Conservation (phyloP, 2,329 filamentous ascomycete species). For the Aspergillus floridensis region DNA sequence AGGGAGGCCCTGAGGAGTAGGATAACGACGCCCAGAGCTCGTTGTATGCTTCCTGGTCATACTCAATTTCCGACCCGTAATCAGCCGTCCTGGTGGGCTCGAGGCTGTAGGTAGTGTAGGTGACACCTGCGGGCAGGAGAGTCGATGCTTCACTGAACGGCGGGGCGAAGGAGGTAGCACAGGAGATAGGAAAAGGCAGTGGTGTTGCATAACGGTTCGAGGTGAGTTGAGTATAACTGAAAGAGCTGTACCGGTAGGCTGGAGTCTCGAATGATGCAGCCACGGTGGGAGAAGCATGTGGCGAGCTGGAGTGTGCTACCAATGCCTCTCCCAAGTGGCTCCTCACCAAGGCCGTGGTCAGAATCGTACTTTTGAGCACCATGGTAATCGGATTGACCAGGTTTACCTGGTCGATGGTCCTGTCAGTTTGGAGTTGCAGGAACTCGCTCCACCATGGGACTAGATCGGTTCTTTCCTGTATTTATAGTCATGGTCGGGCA, state of each 20-base stretch:
- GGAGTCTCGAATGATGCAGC: not conserved
- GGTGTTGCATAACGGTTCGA: conserved; percentile 7
- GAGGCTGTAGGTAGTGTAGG: conserved; percentile 7
- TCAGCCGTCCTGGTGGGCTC: not conserved
- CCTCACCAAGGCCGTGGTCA: not conserved
- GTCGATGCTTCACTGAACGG: conserved; percentile 3
- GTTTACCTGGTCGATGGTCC: no score
- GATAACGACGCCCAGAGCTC: conserved; percentile 37
- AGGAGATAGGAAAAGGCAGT: conserved; percentile 1
- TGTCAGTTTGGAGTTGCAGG: no score
- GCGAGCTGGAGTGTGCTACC: not conserved
- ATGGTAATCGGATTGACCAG: not conserved
- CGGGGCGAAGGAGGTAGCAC: conserved; percentile 1
- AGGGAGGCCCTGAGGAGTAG: conserved; percentile 38
- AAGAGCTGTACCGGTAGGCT: conserved; percentile 1
- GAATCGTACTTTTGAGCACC: not conserved
- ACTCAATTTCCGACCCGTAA: conserved; percentile 17
- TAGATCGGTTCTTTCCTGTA: no score
- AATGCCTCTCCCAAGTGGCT: not conserved
- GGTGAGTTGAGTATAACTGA: conserved; percentile 6
- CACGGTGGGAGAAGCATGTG: not conserved
- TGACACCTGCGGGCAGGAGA: not conserved
- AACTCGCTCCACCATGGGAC: no score
- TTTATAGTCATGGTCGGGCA: no score
- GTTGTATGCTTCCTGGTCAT: conserved; percentile 39